A percentile compares a stretch with the other conserved stretches of the same genome.
Evolutionary conservation across 2,329 filamentous ascomycete genomes (phyloP).

Genomic region (Hypomyces rosellus): DNA sequence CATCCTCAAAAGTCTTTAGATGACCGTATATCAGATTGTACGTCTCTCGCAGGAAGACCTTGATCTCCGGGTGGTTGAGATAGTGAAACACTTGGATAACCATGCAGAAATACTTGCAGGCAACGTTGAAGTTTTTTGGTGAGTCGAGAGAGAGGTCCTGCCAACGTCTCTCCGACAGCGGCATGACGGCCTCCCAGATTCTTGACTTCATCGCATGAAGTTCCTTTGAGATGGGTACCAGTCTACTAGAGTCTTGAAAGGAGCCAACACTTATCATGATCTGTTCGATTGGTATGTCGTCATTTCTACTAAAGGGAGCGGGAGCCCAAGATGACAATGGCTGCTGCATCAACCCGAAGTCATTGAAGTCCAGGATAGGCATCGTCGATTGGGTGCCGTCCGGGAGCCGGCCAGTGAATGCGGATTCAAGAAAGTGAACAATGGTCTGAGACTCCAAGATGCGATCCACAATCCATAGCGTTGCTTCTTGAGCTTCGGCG

Average conservation of each 20-base stretch:
- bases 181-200: conserved; percentile 23
- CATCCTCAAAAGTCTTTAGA: conserved; percentile 19
- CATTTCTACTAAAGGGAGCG: conserved; percentile 13
- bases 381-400: conserved; percentile 6
- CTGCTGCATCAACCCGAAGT: conserved; percentile 8
- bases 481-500: background rate
- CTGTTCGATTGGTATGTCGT: conserved; percentile 5
- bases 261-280: conserved; percentile 17
- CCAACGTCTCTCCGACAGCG: conserved; percentile 23
- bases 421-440: conserved; percentile 16
- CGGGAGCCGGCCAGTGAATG: conserved; percentile 10
- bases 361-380: background rate
- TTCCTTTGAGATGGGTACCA: conserved; percentile 19
- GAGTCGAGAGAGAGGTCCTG: conserved; percentile 18
- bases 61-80: conserved; percentile 17
- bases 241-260: conserved; percentile 12
- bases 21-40: conserved; percentile 23
- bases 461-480: conserved; percentile 18
- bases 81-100: conserved; percentile 23
- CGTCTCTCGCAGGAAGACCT: conserved; percentile 16
- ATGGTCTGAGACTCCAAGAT: conserved; percentile 20
- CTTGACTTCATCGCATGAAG: conserved; percentile 25
- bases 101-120: conserved; percentile 18
- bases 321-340: conserved; percentile 20
- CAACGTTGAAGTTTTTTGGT: conserved; percentile 16